These are phyloP conservation scores for Sphagnum fallax DNA, from an alignment of 228 moss, liverwort and hornwort species.

Conservation along the genomic window DNA sequence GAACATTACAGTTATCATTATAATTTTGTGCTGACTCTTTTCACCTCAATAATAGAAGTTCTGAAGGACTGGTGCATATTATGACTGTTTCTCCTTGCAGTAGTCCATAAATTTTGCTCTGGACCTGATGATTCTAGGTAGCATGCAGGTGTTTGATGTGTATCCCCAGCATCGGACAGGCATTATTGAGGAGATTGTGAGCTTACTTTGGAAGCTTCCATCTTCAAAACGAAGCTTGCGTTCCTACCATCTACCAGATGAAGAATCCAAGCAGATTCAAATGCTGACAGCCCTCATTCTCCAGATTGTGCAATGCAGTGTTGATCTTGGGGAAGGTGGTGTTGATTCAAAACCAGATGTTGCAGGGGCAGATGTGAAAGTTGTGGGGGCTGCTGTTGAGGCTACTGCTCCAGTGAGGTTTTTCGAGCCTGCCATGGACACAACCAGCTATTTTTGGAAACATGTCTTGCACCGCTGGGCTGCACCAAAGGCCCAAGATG, in stretches of 20 bases:
- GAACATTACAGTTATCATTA: no score
- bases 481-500: slow-evolving; percentile 82
- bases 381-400: slow-evolving; percentile 24
- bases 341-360: slow-evolving; percentile 19
- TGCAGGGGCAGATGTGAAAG: slow-evolving; percentile 18
- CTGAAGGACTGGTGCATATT: no score
- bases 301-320: slow-evolving; percentile 92
- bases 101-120: background rate
- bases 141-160: slow-evolving; percentile 67
- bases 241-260: slow-evolving; percentile 79
- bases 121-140: background rate
- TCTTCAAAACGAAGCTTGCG: slow-evolving; percentile 67
- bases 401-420: slow-evolving; percentile 31
- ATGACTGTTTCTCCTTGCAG: no score
- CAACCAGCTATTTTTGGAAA: slow-evolving; percentile 81
- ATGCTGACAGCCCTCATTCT: slow-evolving; percentile 88
- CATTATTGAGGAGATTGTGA: slow-evolving; percentile 80
- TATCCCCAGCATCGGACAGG: slow-evolving; percentile 76
- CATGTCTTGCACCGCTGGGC: slow-evolving; percentile 84
- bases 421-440: slow-evolving; percentile 94
- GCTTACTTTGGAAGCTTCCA: slow-evolving; percentile 80
- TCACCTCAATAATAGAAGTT: no score
- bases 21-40: no score
- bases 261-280: slow-evolving; percentile 92
- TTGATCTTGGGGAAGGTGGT: slow-evolving; percentile 46